Evolutionary conservation across 1,139 yeast species (phyloP), one percentile per base, ranked within the genome.

Genomic region (Diutina rugosa): DNA sequence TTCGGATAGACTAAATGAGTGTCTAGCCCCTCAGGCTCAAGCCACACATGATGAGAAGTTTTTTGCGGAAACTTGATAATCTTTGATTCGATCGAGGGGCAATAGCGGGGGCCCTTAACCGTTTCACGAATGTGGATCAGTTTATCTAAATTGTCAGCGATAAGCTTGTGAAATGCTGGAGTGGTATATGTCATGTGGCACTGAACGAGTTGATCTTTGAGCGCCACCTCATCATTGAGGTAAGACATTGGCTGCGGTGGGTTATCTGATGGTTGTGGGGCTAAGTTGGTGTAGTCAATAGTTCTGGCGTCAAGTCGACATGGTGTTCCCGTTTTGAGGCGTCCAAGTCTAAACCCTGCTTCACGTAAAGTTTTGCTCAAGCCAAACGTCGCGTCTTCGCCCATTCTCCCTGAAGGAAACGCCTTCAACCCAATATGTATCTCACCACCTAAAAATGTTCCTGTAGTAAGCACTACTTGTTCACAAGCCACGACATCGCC

Each of bases 241-340:
- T 76, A 90, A 56, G 97, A 89, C 90, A 95, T 90, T n/a, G 99
- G 96, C 60, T 82, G 85, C 1, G 84, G 82, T 0, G 93, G 90
- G 41, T 72, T 69, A 64, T 93, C 98, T 2, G 97, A 96, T 1
- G 79, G 79, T 67, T 93, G 97, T 0, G 77, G 77, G 30, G 73
- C 72, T 57, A 93, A 69, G 18, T 75, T 71, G 0, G 73, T 63
- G 63, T 84, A 91, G 64, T 91, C 76, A 29, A 95, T 91, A 0
- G 93, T 79, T 57, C 78, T 78, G 1, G 84, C 77, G 29, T 87
- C 85, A 30, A 95, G 71, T 58, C 99, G 76, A 1, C 98, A 96
- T 0, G 99, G 99, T 0, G 99, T 95, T 0, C 99, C 99, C 0
- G 99, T 95, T 66, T 95, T 95, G 60, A 95, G 74, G 57, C 99